Base-by-base conservation (phyloP, 805 yeast genomes). In the Teunomyces gatunensis region DNA sequence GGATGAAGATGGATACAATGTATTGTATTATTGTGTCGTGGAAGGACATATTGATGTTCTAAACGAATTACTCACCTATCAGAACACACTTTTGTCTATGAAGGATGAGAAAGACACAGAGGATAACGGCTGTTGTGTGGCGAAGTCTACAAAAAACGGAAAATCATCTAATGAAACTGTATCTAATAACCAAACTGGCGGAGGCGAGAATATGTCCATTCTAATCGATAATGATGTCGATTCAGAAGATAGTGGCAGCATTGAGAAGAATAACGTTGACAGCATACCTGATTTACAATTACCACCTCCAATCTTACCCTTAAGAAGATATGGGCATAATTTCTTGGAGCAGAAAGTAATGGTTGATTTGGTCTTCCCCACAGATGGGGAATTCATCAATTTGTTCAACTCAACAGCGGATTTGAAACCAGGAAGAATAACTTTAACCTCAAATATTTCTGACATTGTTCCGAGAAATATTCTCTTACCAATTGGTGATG, bases 291-390 rank as follows among this genome's bases (percentile, higher is more conserved):
- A 89, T 57, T 77, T 94, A 42, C 81, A 90, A 18, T 74, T 94
- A 48, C 99, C 99, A 0, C 99, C 99, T 1, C 99, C 99, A 3
- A 89, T 94, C 46, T 82, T 94, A 44, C 99, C 99, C 0, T 71
- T 94, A 46, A 78, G 97, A 58, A 81, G 96, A 57, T 94, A 94
- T 62, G 99, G 99, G 12, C 99, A 94, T 67, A 94, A 89, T 64
- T 94, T 90, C 71, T 69, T 94, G 59, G 98, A 94, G 61, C 88
- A 87, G 62, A 89, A 89, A 64, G 89, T 89, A 4, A 82, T 90
- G 52, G 77, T 94, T 27, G 96, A 91, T 61, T 69, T 94, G 37
- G 77, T 80, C 2, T 84, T 90, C 57, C 81, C 83, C 39, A 68
- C 73, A 30, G 73, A 71, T 44, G 63, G 55, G 45, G 77, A 48